A percentile compares a stretch with the other conserved stretches of the same genome.
These are phyloP conservation scores for Hysterangium stoloniferum DNA, from an alignment of 768 basidiomycete genomes.

Conservation along the genomic window DNA sequence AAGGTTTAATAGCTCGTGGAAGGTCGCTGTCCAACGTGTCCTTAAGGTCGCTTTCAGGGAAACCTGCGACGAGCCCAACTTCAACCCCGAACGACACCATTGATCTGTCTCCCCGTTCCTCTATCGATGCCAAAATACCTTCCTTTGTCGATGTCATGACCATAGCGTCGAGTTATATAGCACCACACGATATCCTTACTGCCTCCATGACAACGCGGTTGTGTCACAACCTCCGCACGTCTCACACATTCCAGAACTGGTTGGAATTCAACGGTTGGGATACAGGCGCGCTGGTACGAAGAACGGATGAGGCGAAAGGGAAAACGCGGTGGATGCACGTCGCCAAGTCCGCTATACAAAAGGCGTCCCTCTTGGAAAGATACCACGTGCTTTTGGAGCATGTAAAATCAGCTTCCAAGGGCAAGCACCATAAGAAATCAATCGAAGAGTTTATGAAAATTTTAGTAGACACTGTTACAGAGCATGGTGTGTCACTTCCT, in stretches of 20 bases:
- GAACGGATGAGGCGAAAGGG: background rate
- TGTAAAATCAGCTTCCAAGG: background rate
- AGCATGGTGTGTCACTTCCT: constrained; percentile 8
- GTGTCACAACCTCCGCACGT: background rate
- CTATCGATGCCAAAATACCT: background rate
- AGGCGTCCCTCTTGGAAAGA: background rate
- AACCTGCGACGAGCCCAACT: background rate
- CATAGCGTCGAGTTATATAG: background rate
- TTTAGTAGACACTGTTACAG: constrained; percentile 1
- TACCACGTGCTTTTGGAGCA: background rate
- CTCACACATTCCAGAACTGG: background rate
- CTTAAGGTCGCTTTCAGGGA: background rate
- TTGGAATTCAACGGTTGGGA: constrained; percentile 5
- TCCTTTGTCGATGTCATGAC: background rate
- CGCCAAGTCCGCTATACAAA: constrained; percentile 4
- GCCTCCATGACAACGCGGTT: background rate
- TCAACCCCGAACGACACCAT: background rate
- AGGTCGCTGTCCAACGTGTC: background rate
- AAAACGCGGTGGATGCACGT: constrained; percentile 4
- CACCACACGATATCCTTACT: constrained; percentile 2
- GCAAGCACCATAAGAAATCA: background rate
- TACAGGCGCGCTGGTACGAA: constrained; percentile 1
- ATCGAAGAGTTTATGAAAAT: background rate
- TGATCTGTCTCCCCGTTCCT: background rate
- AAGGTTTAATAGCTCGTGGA: no score